Conservation (phyloP, 441 rosid genomes). For the Gossypium trilobum region DNA sequence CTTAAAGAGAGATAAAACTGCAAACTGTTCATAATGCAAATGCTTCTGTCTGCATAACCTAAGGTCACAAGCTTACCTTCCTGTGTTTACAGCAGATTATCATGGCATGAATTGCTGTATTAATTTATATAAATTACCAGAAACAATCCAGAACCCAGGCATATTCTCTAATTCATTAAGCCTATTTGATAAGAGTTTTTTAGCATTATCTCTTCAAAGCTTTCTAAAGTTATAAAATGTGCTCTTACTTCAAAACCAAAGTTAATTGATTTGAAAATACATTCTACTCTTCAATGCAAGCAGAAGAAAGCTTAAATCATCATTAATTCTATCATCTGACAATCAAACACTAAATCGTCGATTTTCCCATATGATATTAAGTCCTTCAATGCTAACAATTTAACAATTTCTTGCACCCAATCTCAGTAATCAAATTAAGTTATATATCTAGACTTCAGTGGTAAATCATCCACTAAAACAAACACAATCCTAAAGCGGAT, state of each 20-base stretch:
- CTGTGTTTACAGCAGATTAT: background rate
- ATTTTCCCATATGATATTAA: background rate
- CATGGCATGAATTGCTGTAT: background rate
- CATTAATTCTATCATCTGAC: background rate
- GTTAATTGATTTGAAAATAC: background rate
- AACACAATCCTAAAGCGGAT: background rate
- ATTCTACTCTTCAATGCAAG: background rate
- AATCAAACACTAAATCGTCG: background rate
- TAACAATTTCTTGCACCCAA: background rate
- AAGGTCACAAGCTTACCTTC: background rate
- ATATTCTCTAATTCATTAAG: background rate
- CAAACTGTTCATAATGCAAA: background rate
- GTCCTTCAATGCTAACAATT: background rate
- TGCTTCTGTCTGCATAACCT: background rate
- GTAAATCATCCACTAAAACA: background rate
- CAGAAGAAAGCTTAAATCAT: background rate
- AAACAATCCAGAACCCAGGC: background rate
- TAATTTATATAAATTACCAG: background rate
- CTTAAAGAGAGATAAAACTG: background rate
- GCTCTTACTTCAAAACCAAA: slow-evolving; percentile 2
- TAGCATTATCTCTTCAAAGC: background rate
- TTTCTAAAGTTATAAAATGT: background rate
- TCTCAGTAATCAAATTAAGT: background rate
- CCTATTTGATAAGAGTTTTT: background rate
- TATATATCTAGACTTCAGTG: background rate